A percentile compares a stretch with the other conserved stretches of the same genome.
Conservation (phyloP, 768 basidiomycete species). For the Russula compacta region DNA sequence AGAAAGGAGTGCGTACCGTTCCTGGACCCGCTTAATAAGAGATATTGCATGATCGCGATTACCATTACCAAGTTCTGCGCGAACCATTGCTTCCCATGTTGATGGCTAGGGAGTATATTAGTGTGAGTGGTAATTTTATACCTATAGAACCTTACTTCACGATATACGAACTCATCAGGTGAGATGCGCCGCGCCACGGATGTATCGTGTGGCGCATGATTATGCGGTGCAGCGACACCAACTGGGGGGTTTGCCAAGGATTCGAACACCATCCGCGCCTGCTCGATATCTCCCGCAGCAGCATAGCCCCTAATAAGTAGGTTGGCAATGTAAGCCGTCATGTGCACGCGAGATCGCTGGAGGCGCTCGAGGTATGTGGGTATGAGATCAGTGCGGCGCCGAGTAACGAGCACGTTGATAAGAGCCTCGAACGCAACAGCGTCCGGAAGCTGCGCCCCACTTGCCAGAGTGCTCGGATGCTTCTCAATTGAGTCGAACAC, state of each 20-base stretch:
- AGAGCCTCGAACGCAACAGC: conserved; percentile 85
- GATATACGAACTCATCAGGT: conserved; percentile 58
- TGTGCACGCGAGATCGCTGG: conserved; percentile 53
- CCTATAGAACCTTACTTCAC: conserved; percentile 53
- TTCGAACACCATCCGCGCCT: conserved; percentile 74
- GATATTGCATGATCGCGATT: conserved; percentile 59
- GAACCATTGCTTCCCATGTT: conserved; percentile 94
- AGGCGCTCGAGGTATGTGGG: conserved; percentile 58
- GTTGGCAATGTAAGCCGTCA: conserved; percentile 96
- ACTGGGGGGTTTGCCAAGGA: conserved; percentile 66
- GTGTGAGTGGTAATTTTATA: neutral
- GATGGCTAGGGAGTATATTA: conserved; percentile 47
- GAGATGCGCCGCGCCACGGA: conserved; percentile 28
- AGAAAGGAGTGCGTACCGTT: conserved; percentile 41
- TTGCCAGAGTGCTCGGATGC: conserved; percentile 36
- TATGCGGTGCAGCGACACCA: conserved; percentile 82
- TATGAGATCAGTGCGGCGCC: conserved; percentile 70
- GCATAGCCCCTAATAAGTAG: conserved; percentile 67
- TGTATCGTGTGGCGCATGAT: conserved; percentile 68
- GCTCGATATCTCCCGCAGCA: conserved; percentile 55
- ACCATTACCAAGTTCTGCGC: conserved; percentile 77
- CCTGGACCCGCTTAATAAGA: conserved; percentile 62
- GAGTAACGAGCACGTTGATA: conserved; percentile 75
- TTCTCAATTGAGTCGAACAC: conserved; percentile 67
- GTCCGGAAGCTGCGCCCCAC: conserved; percentile 45